Percentiles rank a stretch among this genome's conserved stretches.
phyloP scores from a whole-genome alignment of 768 basidiomycete genomes.

The Kwoniella pini region DNA sequence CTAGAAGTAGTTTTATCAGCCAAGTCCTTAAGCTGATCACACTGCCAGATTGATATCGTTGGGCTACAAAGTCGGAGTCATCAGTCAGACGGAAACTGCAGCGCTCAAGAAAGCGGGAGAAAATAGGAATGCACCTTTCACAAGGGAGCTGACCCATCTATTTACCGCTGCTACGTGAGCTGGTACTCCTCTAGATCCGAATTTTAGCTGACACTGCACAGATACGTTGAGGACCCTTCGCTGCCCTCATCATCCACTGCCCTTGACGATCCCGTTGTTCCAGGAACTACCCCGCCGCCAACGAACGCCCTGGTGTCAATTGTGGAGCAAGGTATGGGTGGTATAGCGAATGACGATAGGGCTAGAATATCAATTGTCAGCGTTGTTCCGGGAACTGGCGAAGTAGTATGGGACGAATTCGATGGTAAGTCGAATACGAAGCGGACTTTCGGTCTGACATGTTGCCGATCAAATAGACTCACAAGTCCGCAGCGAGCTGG shows the following conservation, averaged over 20 bases:
- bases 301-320: slow-evolving; percentile 76
- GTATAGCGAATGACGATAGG: slow-evolving; percentile 58
- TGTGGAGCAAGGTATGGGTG: slow-evolving; percentile 62
- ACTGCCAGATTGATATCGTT: slow-evolving; percentile 49
- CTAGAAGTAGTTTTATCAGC: not conserved
- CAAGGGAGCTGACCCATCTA: slow-evolving; percentile 64
- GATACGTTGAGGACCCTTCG: slow-evolving; percentile 70
- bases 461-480: slow-evolving; percentile 62
- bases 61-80: slow-evolving; percentile 55
- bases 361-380: slow-evolving; percentile 70
- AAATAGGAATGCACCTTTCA: slow-evolving; percentile 55
- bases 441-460: not conserved
- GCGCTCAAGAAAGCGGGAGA: slow-evolving; percentile 54
- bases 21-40: not conserved
- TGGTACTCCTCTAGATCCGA: not conserved
- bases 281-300: slow-evolving; percentile 57
- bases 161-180: slow-evolving; percentile 85
- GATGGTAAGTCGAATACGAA: slow-evolving; percentile 60
- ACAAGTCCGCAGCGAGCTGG: slow-evolving; percentile 78
- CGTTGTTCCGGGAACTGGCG: slow-evolving; percentile 83
- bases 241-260: slow-evolving; percentile 48
- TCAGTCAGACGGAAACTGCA: slow-evolving; percentile 55
- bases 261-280: slow-evolving; percentile 47
- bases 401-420: slow-evolving; percentile 91
- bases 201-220: slow-evolving; percentile 48